Percentiles rank a stretch among this genome's conserved stretches.
Evolutionary conservation across 176 grass and related monocot genomes (phyloP).

Genomic region (Sorghum bicolor): DNA sequence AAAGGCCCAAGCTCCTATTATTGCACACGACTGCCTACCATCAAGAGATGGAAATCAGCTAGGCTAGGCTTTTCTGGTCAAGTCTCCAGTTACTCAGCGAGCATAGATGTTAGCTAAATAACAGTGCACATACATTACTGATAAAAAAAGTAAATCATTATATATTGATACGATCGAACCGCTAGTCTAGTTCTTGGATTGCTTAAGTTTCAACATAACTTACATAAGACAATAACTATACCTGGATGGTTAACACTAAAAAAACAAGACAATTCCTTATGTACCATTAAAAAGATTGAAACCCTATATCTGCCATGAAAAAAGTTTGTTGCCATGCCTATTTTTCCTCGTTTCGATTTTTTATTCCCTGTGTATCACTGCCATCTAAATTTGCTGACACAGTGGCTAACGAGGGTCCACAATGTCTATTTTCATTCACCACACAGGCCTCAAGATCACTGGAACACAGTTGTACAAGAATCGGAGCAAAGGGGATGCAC

Average conservation of each 20-base stretch:
- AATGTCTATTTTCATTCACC: not conserved
- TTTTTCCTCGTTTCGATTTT: not conserved
- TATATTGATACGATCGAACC: not conserved
- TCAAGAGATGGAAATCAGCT: not conserved
- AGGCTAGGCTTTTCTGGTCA: not conserved
- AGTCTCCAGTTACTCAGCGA: not conserved
- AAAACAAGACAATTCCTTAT: not conserved
- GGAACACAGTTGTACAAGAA: not conserved
- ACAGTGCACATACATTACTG: not conserved
- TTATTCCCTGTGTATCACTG: not conserved
- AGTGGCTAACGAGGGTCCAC: not conserved
- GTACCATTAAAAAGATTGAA: not conserved
- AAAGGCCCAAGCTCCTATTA: not conserved
- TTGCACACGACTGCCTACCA: not conserved
- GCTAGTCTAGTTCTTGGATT: not conserved
- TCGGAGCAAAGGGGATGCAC: not conserved
- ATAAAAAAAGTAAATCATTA: not conserved
- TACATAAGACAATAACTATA: not conserved
- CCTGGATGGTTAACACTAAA: not conserved
- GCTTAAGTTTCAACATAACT: not conserved
- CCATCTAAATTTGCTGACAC: not conserved
- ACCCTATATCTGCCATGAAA: not conserved
- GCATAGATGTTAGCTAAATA: slow-evolving; percentile 9
- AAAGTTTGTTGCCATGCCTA: not conserved
- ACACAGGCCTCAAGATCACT: not conserved